A percentile compares a stretch with the other conserved stretches of the same genome.
Conservation (phyloP, 1,284 basidiomycete genomes). For the Boletus austroedulis region DNA sequence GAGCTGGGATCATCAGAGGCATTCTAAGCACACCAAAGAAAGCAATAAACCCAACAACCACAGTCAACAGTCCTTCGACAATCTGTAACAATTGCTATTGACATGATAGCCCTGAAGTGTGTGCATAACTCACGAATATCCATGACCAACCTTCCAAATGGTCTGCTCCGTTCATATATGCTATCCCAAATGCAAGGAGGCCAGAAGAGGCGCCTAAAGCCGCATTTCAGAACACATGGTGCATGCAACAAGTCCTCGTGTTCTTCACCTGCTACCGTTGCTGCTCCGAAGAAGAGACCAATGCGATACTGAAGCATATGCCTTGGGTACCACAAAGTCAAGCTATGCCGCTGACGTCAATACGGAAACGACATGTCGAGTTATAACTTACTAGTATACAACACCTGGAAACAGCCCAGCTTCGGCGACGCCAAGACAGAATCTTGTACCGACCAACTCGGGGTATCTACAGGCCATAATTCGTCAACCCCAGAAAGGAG, state of each 20-base stretch:
- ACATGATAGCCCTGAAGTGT: background rate
- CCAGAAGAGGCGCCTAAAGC: constrained; percentile 37
- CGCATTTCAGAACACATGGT: constrained; percentile 14
- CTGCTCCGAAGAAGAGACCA: constrained; percentile 40
- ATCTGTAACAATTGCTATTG: constrained; percentile 30
- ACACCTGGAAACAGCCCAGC: constrained; percentile 70
- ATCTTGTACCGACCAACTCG: constrained; percentile 57
- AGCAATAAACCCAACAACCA: constrained; percentile 33
- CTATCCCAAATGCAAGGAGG: constrained; percentile 29
- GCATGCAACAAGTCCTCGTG: background rate
- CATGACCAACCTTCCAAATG: constrained; percentile 36
- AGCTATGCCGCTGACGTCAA: constrained; percentile 13
- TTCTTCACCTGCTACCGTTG: constrained; percentile 26
- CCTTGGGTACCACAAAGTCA: constrained; percentile 39
- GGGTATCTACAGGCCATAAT: constrained; percentile 44
- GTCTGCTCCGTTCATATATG: constrained; percentile 27
- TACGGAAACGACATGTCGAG: constrained; percentile 28
- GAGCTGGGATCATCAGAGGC: background rate
- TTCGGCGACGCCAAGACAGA: constrained; percentile 64
- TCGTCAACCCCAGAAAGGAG: constrained; percentile 1
- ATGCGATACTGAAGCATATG: constrained; percentile 39
- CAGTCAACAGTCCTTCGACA: constrained; percentile 42
- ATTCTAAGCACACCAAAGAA: constrained; percentile 27
- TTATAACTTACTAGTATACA: constrained; percentile 52
- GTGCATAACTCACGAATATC: constrained; percentile 36